A percentile compares a stretch with the other conserved stretches of the same genome.
phyloP scores from a whole-genome alignment of 1,284 basidiomycete genomes.

The Tranzscheliella williamsii region DNA sequence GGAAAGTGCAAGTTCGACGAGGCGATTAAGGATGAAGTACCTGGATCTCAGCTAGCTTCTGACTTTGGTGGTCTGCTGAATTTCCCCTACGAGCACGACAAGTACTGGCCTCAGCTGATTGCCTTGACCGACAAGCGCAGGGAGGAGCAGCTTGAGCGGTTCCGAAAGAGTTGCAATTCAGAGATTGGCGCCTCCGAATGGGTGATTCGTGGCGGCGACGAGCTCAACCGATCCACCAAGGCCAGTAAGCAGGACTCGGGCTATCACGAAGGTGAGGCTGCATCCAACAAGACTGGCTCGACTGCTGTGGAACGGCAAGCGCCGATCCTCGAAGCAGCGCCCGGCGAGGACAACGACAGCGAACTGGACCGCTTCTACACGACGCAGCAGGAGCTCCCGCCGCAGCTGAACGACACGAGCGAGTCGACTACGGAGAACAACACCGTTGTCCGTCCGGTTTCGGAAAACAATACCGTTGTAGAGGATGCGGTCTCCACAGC shows the following conservation, averaged over 20 bases:
- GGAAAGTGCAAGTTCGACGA: conserved; percentile 57
- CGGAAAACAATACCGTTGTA: neutral
- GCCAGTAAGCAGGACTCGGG: conserved; percentile 33
- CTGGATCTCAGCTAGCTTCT: conserved; percentile 36
- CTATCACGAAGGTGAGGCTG: conserved; percentile 10
- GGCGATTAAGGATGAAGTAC: conserved; percentile 52
- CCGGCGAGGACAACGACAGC: conserved; percentile 6
- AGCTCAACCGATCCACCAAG: conserved; percentile 9
- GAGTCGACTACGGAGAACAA: conserved; percentile 11
- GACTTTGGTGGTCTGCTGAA: conserved; percentile 55
- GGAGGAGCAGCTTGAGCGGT: conserved; percentile 67
- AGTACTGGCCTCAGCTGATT: conserved; percentile 74
- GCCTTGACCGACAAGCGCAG: conserved; percentile 67
- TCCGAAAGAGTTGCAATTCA: conserved; percentile 53
- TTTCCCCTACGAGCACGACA: conserved; percentile 70
- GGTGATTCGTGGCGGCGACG: conserved; percentile 59
- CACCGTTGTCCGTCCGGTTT: conserved; percentile 10
- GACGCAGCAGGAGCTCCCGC: conserved; percentile 17
- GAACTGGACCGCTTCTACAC: conserved; percentile 42
- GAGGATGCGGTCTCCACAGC: neutral
- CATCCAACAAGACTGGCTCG: conserved; percentile 3
- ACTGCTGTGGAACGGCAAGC: conserved; percentile 3
- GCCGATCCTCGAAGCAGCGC: conserved; percentile 7
- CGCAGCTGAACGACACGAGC: conserved; percentile 7
- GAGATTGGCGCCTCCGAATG: conserved; percentile 59